Evolutionary conservation across 768 basidiomycete genomes (phyloP).

Genomic region (Hygrophoropsis aurantiaca): DNA sequence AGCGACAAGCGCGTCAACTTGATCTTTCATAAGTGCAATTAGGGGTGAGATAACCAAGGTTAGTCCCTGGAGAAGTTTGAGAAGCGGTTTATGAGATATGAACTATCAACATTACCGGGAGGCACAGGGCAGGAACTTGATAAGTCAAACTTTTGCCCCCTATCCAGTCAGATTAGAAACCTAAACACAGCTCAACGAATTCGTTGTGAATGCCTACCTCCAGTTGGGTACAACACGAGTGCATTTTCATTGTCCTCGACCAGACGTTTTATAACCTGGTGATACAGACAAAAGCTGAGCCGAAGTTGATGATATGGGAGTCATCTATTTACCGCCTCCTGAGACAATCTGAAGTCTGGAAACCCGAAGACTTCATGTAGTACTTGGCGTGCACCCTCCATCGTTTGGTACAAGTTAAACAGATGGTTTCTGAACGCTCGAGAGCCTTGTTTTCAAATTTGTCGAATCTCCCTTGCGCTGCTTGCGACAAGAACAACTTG

Average conservation of each 20-base stretch:
- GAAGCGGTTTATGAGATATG: neutral
- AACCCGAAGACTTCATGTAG: constrained; percentile 37
- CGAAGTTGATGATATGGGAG: neutral
- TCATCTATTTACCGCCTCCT: constrained; percentile 30
- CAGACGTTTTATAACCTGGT: constrained; percentile 36
- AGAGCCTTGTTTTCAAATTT: too few species aligned
- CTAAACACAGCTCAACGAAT: too few species aligned
- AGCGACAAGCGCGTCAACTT: constrained; percentile 34
- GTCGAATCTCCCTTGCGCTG: too few species aligned
- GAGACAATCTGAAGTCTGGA: constrained; percentile 35
- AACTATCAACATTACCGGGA: constrained; percentile 20
- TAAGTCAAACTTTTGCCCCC: constrained; percentile 41
- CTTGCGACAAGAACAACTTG: too few species aligned
- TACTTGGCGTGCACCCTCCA: constrained; percentile 34
- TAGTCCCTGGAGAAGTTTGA: constrained; percentile 15
- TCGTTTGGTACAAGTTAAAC: constrained; percentile 12
- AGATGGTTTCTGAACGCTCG: too few species aligned
- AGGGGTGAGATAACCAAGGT: constrained; percentile 39
- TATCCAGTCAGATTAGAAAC: too few species aligned
- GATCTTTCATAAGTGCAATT: constrained; percentile 38
- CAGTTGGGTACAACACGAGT: constrained; percentile 42
- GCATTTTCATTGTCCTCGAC: constrained; percentile 40
- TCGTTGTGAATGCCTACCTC: constrained; percentile 23
- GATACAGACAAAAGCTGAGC: neutral
- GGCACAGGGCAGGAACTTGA: constrained; percentile 41